Conservation (phyloP, 257 asterid genomes). For the Parsonsia alboflavescens region DNA sequence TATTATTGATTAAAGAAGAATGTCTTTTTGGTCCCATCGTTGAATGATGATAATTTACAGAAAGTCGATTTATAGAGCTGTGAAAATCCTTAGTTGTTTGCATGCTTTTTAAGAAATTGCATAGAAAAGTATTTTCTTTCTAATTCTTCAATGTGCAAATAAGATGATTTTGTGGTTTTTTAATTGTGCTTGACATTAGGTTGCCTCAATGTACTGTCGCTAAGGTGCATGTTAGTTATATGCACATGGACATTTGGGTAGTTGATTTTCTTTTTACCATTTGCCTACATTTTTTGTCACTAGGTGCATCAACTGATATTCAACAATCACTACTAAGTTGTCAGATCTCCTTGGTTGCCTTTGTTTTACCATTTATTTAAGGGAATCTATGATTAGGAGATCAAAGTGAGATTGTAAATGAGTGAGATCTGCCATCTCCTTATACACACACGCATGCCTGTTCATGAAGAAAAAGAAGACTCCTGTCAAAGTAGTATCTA, state of each 20-base stretch:
- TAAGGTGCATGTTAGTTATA: not conserved
- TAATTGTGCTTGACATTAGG: not conserved
- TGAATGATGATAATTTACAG: not conserved
- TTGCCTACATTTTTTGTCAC: not conserved
- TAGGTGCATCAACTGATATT: not conserved
- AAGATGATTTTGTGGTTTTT: not conserved
- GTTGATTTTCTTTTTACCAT: not conserved
- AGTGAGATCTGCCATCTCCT: too few species aligned
- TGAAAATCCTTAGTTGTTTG: not conserved
- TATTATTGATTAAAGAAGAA: not conserved
- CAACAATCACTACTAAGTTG: not conserved
- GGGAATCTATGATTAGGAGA: not conserved
- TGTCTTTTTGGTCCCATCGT: not conserved
- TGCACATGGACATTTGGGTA: too few species aligned
- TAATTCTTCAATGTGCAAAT: too few species aligned
- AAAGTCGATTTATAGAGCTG: not conserved
- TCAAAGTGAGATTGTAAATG: not conserved
- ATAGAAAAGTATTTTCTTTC: not conserved
- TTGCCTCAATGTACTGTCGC: not conserved
- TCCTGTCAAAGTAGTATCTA: too few species aligned
- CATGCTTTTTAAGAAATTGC: not conserved
- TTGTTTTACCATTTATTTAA: not conserved
- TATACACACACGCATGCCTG: too few species aligned
- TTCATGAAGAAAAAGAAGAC: too few species aligned
- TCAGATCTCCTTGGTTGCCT: not conserved